phyloP scores from a whole-genome alignment of 192 early-diverging fungal species.

The Linnemannia elongata region DNA sequence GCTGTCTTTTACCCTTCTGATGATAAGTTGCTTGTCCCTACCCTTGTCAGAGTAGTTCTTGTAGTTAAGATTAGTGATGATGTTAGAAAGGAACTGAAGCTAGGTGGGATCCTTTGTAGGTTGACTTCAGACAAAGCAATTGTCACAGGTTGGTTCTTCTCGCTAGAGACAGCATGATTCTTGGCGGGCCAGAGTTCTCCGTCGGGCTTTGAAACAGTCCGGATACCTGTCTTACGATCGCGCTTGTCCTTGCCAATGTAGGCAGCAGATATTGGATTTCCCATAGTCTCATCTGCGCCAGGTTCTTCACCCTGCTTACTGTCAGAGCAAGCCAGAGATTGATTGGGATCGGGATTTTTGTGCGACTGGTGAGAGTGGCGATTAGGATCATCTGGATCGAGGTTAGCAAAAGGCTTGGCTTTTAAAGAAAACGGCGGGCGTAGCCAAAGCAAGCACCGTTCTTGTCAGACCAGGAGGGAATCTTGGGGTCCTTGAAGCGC shows the following conservation, averaged over 20 bases:
- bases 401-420: conserved; percentile 40
- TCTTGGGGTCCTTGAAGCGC: conserved; percentile 45
- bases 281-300: conserved; percentile 48
- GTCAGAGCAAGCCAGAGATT: conserved; percentile 38
- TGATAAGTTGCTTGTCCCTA: too few relatives aligned
- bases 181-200: conserved; percentile 52
- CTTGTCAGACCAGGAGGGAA: conserved; percentile 42
- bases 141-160: conserved; percentile 36
- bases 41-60: too few relatives aligned
- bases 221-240: conserved; percentile 37
- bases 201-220: conserved; percentile 26
- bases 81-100: conserved; percentile 31
- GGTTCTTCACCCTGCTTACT: conserved; percentile 36
- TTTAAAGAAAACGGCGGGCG: conserved; percentile 48
- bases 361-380: conserved; percentile 53
- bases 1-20: too few relatives aligned
- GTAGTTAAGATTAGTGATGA: conserved; percentile 30
- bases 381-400: conserved; percentile 51
- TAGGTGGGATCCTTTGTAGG: conserved; percentile 35
- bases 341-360: conserved; percentile 23
- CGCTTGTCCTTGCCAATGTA: conserved; percentile 38
- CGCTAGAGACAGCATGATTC: conserved; percentile 44
- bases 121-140: conserved; percentile 33
- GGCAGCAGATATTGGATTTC: conserved; percentile 22
- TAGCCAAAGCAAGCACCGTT: conserved; percentile 48